Percentiles rank a stretch among this genome's conserved stretches.
Conservation (phyloP, 192 early-diverging fungal genomes). For the Podila horticola region DNA sequence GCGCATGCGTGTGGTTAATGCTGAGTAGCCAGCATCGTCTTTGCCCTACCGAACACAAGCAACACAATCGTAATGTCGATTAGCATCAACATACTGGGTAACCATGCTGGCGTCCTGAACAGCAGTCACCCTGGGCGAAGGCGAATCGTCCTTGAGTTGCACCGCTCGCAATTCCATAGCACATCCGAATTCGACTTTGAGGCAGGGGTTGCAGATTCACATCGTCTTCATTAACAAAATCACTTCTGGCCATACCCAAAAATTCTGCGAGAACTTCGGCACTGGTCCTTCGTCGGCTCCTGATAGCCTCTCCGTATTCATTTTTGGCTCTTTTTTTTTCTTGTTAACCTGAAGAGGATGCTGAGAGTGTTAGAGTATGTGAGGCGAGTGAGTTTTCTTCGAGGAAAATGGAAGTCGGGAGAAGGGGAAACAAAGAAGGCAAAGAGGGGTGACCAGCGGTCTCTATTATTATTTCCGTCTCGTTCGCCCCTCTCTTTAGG, state of each 20-base stretch:
- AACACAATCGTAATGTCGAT: neutral
- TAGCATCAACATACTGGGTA: neutral
- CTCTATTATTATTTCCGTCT: too few relatives aligned
- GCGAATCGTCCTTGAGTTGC: too few relatives aligned
- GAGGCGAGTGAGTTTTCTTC: neutral
- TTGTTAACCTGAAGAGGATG: neutral
- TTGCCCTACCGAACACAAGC: conserved; percentile 55
- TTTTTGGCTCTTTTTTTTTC: neutral
- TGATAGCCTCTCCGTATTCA: conserved; percentile 29
- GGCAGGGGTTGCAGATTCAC: too few relatives aligned
- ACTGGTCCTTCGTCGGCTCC: neutral
- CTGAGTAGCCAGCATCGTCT: conserved; percentile 77
- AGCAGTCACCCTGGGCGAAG: neutral
- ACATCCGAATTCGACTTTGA: neutral
- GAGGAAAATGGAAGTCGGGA: neutral
- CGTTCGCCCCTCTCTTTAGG: too few relatives aligned
- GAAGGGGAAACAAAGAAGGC: neutral
- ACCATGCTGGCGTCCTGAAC: neutral
- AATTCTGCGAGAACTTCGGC: conserved; percentile 36
- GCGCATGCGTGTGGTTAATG: conserved; percentile 71
- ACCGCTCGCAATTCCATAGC: neutral
- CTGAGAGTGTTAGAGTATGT: neutral
- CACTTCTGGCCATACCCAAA: conserved; percentile 29
- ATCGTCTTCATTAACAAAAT: too few relatives aligned
- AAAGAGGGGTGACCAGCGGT: too few relatives aligned